Conservation (phyloP, 805 yeast species). For the Wickerhamiella azyma region DNA sequence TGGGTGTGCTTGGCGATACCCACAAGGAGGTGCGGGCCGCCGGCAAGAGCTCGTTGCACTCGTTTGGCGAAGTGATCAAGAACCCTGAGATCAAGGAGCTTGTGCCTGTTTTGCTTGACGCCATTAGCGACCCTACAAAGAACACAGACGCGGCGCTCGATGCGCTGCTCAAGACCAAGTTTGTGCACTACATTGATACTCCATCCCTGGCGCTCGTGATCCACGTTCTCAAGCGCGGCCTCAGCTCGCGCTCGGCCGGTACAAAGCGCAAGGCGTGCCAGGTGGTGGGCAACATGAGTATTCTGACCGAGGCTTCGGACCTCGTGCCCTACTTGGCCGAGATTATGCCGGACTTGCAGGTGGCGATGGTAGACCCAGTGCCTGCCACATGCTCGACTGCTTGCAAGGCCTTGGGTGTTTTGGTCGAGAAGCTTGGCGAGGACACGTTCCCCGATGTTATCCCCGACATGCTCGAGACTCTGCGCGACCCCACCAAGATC, state of each 20-base stretch:
- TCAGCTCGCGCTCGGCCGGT: slow-evolving; percentile 85
- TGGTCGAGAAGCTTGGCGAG: slow-evolving; percentile 93
- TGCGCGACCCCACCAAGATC: slow-evolving; percentile 61
- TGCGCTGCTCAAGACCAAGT: slow-evolving; percentile 74
- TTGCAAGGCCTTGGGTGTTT: slow-evolving; percentile 89
- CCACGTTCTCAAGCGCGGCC: slow-evolving; percentile 90
- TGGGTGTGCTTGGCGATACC: slow-evolving; percentile 83
- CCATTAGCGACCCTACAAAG: slow-evolving; percentile 92
- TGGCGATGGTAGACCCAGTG: slow-evolving; percentile 97
- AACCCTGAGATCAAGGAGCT: slow-evolving; percentile 92
- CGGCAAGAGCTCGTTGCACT: slow-evolving; percentile 74
- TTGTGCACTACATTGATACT: slow-evolving; percentile 95
- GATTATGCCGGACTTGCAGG: slow-evolving; percentile 69
- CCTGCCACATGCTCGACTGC: slow-evolving; percentile 96
- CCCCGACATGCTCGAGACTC: slow-evolving; percentile 59
- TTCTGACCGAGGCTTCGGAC: slow-evolving; percentile 80
- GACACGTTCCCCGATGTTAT: slow-evolving; percentile 86
- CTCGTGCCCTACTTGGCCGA: slow-evolving; percentile 68
- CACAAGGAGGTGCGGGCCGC: slow-evolving; percentile 96
- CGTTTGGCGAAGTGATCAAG: slow-evolving; percentile 93
- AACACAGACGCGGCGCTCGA: slow-evolving; percentile 81
- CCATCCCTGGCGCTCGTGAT: slow-evolving; percentile 92
- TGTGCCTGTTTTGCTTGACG: slow-evolving; percentile 75
- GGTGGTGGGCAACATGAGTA: slow-evolving; percentile 97
- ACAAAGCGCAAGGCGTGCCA: slow-evolving; percentile 91